Conservation (phyloP, 2,329 filamentous ascomycete species). For the Teratosphaeria destructans region DNA sequence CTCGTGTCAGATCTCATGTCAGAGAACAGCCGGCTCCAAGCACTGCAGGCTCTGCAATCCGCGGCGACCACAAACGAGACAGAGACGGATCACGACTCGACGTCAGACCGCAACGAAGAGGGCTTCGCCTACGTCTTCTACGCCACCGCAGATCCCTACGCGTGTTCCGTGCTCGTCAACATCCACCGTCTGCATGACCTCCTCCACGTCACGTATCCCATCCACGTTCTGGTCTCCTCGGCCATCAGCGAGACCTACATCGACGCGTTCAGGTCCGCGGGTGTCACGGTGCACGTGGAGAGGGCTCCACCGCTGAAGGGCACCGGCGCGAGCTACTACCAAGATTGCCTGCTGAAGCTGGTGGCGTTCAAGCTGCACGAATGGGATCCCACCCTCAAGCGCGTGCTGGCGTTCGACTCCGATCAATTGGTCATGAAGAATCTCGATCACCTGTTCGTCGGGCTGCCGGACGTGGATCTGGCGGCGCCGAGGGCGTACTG, state of each 20-base stretch:
- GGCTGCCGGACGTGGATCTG: slow-evolving; percentile 15
- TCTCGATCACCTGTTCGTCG: slow-evolving; percentile 20
- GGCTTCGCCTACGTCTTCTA: slow-evolving; percentile 22
- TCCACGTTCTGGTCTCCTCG: slow-evolving; percentile 17
- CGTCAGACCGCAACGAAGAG: neutral
- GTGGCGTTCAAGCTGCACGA: slow-evolving; percentile 20
- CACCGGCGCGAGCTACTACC: slow-evolving; percentile 12
- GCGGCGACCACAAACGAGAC: neutral
- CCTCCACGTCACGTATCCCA: slow-evolving; percentile 11
- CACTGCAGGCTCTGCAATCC: neutral
- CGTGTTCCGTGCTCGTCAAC: slow-evolving; percentile 22
- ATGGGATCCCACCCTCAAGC: slow-evolving; percentile 11
- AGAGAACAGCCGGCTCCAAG: neutral
- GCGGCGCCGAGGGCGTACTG: slow-evolving; percentile 23
- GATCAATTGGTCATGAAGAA: slow-evolving; percentile 21
- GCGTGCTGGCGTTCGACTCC: slow-evolving; percentile 18
- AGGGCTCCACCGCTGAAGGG: slow-evolving; percentile 11
- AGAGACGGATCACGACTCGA: neutral
- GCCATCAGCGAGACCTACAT: slow-evolving; percentile 11
- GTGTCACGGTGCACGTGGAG: slow-evolving; percentile 13
- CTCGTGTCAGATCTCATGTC: neutral
- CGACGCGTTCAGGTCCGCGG: slow-evolving; percentile 5
- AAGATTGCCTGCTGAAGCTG: slow-evolving; percentile 20
- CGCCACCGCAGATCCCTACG: slow-evolving; percentile 19
- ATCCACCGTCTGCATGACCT: slow-evolving; percentile 15